These are phyloP conservation scores for Hemerocallis citrina DNA, from an alignment of 106 monocot genomes.

Conservation along the genomic window DNA sequence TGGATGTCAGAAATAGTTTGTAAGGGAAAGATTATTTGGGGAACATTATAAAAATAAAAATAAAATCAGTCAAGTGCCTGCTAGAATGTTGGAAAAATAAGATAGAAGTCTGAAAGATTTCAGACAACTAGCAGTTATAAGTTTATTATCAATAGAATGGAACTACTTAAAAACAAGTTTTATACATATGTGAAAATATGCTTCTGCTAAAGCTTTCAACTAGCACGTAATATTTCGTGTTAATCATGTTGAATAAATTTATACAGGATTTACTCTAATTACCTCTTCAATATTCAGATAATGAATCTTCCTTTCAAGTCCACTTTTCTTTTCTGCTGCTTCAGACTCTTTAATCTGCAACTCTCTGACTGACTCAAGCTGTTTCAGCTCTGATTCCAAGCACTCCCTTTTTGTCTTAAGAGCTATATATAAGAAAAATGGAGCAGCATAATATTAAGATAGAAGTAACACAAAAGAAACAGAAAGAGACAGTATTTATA, in stretches of 20 bases:
- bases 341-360: conserved; percentile 81
- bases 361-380: conserved; percentile 70
- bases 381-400: conserved; percentile 74
- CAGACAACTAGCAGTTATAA: too few species aligned
- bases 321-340: conserved; percentile 64
- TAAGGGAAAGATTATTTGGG: too few species aligned
- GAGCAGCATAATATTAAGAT: conserved; percentile 8
- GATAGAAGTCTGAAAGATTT: too few species aligned
- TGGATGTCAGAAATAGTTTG: too few species aligned
- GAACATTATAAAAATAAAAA: too few species aligned
- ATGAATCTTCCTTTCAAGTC: conserved; percentile 84
- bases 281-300: conserved; percentile 82
- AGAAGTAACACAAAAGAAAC: too few species aligned
- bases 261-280: background rate
- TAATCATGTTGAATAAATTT: background rate
- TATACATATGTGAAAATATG: too few species aligned
- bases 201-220: background rate
- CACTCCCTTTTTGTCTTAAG: conserved; percentile 75
- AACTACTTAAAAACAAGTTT: too few species aligned
- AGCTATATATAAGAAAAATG: conserved; percentile 24
- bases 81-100: too few species aligned
- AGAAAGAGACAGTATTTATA: conserved; percentile 3
- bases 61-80: too few species aligned
- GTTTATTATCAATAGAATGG: too few species aligned
- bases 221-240: background rate